These are phyloP conservation scores for Colletotrichum endophyticum DNA, from an alignment of 2,329 filamentous ascomycete species.

Conservation along the genomic window DNA sequence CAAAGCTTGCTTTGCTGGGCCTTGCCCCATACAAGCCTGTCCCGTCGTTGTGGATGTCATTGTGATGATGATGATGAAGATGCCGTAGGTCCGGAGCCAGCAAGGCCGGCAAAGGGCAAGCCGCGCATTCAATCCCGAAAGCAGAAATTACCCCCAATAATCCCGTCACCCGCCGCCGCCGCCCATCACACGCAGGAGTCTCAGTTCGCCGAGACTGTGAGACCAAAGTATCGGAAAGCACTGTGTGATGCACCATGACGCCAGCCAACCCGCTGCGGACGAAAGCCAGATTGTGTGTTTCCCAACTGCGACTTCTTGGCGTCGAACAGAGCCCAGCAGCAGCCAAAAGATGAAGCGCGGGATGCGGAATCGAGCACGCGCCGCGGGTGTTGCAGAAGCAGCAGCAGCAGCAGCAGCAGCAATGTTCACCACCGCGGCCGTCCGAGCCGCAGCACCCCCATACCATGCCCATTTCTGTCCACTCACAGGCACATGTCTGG, in stretches of 20 bases:
- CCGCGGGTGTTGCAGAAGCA: not conserved
- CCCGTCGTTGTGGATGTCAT: not conserved
- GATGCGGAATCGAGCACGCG: not conserved
- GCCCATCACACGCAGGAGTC: not conserved
- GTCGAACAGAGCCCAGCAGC: not conserved
- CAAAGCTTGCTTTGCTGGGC: not conserved
- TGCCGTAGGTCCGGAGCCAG: not conserved
- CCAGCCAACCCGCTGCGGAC: not conserved
- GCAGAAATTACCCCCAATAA: not conserved
- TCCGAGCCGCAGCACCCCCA: not conserved
- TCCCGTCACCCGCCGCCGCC: not conserved
- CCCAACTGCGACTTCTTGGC: conserved; percentile 3
- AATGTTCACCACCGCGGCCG: not conserved
- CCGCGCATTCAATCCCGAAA: not conserved
- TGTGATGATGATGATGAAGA: not conserved
- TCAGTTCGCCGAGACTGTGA: not conserved
- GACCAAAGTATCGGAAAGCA: not conserved
- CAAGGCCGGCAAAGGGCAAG: not conserved
- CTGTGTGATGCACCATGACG: conserved; percentile 1
- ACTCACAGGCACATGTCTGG: not conserved
- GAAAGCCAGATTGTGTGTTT: not conserved
- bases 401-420: not conserved
- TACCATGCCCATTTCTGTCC: not conserved
- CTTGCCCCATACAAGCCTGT: not conserved
- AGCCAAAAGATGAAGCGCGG: not conserved